Base-by-base conservation (phyloP, 1,139 yeast species). In the Debaryomyces nepalensis region DNA sequence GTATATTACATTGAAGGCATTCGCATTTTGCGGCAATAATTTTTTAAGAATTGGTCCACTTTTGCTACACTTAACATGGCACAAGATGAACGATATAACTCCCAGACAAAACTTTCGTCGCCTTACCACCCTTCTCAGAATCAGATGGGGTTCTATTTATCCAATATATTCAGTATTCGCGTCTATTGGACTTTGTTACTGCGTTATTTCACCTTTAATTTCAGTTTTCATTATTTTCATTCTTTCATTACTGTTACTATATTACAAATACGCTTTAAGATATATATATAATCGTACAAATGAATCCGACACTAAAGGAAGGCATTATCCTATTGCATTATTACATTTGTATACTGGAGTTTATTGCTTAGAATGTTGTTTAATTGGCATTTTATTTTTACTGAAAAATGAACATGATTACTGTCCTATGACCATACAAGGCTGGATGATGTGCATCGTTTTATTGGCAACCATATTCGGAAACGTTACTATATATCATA, bases 151-250 rank as follows among this genome's bases (percentile, higher is more conserved):
- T 0, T 75, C 91, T 0, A 63, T 78, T 0, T 89, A 85, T 54
- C 91, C 97, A 0, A 73, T 81, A 0, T 84, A 84, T 50, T 81
- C 96, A 1, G 83, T 87, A 4, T 74, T 87, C 51, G 91, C 85
- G 0, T 79, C 88, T 6, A 87, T 90, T 45, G 88, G 93, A 0
- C 63, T 90, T 23, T 81, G 87, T 0, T 89, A 87, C 54, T 77
- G 89, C 5, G 78, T 88, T 4, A 79, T 90, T 6, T 82, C 96
- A 0, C 97, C 97, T 1, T 53, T 88, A 43, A 85, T 90, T 2
- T 70, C 87, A 4, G 59, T 87, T 0, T 81, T 86, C 50, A 73
- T 87, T 26, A 65, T 80, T 4, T 59, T 85, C 44, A 73, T 89
- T 2, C 78, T 88, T 42, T 53, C 67, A 0, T 60, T 87, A 49